phyloP scores from a whole-genome alignment of 2,329 filamentous ascomycete genomes.

The Paraphoma sp. region DNA sequence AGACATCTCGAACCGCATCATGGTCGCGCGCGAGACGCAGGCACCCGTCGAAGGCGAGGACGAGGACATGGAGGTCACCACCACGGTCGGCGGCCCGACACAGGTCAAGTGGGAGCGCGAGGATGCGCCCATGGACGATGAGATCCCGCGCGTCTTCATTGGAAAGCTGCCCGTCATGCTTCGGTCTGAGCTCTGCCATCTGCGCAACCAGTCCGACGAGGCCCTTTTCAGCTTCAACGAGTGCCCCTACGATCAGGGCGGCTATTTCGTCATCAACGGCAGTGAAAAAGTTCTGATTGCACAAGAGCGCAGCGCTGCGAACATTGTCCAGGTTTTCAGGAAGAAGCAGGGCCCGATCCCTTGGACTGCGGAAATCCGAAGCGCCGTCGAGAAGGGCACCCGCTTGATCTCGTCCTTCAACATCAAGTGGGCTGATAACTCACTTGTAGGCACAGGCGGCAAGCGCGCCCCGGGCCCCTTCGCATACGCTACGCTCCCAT shows the following conservation, averaged over 20 bases:
- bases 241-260: constrained; percentile 97
- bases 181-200: constrained; percentile 92
- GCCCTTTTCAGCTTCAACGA: constrained; percentile 91
- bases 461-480: constrained; percentile 84
- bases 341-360: constrained; percentile 95
- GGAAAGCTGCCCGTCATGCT: constrained; percentile 98
- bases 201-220: constrained; percentile 83
- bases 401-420: constrained; percentile 91
- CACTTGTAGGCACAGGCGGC: constrained; percentile 70
- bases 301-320: constrained; percentile 95
- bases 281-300: constrained; percentile 98
- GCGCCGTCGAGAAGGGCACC: constrained; percentile 94
- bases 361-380: constrained; percentile 94
- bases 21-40: constrained; percentile 78
- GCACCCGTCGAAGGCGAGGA: constrained; percentile 73
- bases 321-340: constrained; percentile 99
- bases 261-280: constrained; percentile 99
- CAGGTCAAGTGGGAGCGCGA: constrained; percentile 58
- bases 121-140: constrained; percentile 50
- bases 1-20: constrained; percentile 83
- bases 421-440: constrained; percentile 88
- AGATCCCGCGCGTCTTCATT: constrained; percentile 81
- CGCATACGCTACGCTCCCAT: constrained; percentile 89
- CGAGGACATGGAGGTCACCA: constrained; percentile 52
- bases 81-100: constrained; percentile 34